Conservation (phyloP, 331 rosid genomes). For the Spiraea crenata region DNA sequence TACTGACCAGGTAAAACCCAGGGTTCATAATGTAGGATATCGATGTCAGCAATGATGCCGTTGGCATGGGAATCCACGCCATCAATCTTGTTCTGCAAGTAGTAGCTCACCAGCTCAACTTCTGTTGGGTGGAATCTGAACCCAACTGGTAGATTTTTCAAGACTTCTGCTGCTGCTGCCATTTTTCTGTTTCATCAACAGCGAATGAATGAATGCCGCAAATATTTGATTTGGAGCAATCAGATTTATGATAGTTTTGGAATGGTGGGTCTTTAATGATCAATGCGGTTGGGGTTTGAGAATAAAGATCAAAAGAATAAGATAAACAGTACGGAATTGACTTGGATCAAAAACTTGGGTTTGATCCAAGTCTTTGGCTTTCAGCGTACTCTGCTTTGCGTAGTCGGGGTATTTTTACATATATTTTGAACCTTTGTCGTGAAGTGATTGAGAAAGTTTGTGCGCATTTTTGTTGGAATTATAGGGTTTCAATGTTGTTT, state of each 20-base stretch:
- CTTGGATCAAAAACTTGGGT: neutral
- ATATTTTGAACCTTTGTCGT: too few species aligned
- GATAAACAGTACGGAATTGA: neutral
- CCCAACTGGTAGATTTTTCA: constrained; percentile 39
- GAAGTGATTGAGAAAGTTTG: too few species aligned
- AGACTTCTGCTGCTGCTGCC: neutral
- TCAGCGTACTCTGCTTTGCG: neutral
- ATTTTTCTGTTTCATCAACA: neutral
- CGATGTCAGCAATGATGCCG: constrained; percentile 34
- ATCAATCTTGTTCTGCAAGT: constrained; percentile 34
- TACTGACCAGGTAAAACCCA: constrained; percentile 48
- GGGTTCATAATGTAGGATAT: constrained; percentile 53
- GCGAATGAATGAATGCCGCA: too few species aligned
- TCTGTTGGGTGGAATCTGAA: constrained; percentile 71
- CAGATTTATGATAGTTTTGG: too few species aligned
- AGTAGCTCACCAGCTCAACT: constrained; percentile 49
- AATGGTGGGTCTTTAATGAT: neutral
- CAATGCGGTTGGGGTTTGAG: too few species aligned
- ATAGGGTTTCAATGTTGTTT: too few species aligned
- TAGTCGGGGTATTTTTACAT: neutral
- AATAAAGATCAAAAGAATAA: too few species aligned
- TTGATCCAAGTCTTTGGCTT: neutral
- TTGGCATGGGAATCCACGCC: constrained; percentile 16
- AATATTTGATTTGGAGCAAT: too few species aligned
- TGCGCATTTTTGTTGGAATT: too few species aligned